phyloP scores from a whole-genome alignment of 495 filamentous ascomycete genomes.

The Trypethelium eluteriae region DNA sequence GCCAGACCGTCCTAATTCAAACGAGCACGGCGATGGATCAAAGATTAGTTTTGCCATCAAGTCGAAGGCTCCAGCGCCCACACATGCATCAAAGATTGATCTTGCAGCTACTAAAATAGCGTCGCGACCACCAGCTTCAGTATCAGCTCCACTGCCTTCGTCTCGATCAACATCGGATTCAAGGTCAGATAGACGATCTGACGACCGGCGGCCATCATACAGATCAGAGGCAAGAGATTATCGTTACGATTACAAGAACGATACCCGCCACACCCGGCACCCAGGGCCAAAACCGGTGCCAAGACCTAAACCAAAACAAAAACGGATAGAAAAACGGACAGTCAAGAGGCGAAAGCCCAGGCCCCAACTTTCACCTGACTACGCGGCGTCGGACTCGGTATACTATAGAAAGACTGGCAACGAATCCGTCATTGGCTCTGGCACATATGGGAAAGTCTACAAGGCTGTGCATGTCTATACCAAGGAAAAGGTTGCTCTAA shows the following conservation, averaged over 20 bases:
- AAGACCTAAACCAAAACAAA: conserved; percentile 20
- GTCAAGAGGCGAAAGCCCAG: conserved; percentile 64
- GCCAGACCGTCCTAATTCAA: conserved; percentile 42
- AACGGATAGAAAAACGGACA: conserved; percentile 57
- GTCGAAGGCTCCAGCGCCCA: conserved; percentile 49
- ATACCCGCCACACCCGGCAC: conserved; percentile 12
- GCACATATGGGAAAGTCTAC: conserved; percentile 96
- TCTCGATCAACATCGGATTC: conserved; percentile 15
- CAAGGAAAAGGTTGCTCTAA: conserved; percentile 79
- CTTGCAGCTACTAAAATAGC: conserved; percentile 64
- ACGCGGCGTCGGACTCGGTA: conserved; percentile 71
- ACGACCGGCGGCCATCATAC: conserved; percentile 2
- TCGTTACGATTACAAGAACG: conserved; percentile 2
- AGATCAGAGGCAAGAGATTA: conserved; percentile 11
- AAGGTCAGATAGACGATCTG: conserved; percentile 1
- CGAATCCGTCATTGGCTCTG: conserved; percentile 87
- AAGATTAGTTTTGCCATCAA: conserved; percentile 90
- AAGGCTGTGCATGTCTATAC: conserved; percentile 96
- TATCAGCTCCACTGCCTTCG: conserved; percentile 25
- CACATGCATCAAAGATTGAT: conserved; percentile 53
- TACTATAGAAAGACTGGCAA: conserved; percentile 90
- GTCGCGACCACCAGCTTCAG: conserved; percentile 24
- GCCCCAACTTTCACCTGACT: conserved; percentile 60
- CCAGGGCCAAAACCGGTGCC: conserved; percentile 14
- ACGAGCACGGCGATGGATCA: conserved; percentile 41